These are phyloP conservation scores for Solanum bulbocastanum DNA, from an alignment of 257 asterid genomes.

Conservation along the genomic window DNA sequence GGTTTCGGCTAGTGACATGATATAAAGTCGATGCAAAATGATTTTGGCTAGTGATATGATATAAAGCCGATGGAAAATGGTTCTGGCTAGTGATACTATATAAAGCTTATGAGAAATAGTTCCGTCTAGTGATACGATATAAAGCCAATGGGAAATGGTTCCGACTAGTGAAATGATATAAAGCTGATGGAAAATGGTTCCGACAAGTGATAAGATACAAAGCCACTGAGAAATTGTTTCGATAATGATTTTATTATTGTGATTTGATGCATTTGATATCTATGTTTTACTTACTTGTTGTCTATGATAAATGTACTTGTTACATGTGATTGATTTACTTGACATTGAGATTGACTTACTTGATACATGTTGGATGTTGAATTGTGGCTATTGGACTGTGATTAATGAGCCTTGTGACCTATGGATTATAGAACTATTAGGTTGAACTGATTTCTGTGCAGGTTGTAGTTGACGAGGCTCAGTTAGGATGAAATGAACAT, in stretches of 20 bases:
- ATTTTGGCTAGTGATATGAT: neutral
- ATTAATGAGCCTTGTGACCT: neutral
- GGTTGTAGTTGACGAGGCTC: neutral
- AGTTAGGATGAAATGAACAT: neutral
- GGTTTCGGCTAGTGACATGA: neutral
- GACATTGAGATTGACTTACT: neutral
- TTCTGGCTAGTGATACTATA: neutral
- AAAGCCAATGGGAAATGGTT: too few species aligned
- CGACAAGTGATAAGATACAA: neutral
- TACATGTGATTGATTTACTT: neutral
- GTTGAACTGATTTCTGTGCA: neutral
- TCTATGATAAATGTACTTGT: neutral
- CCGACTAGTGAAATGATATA: too few species aligned
- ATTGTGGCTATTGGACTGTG: neutral
- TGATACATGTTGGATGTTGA: neutral
- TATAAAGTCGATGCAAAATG: neutral
- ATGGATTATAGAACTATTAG: neutral
- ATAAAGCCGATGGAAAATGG: too few species aligned
- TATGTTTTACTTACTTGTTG: neutral
- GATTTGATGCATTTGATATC: neutral
- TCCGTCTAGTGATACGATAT: neutral
- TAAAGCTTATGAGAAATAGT: too few species aligned
- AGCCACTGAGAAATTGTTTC: neutral
- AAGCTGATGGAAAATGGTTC: neutral
- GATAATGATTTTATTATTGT: too few species aligned